These are phyloP conservation scores for Candida jianshihensis DNA, from an alignment of 805 yeast species.

Conservation along the genomic window DNA sequence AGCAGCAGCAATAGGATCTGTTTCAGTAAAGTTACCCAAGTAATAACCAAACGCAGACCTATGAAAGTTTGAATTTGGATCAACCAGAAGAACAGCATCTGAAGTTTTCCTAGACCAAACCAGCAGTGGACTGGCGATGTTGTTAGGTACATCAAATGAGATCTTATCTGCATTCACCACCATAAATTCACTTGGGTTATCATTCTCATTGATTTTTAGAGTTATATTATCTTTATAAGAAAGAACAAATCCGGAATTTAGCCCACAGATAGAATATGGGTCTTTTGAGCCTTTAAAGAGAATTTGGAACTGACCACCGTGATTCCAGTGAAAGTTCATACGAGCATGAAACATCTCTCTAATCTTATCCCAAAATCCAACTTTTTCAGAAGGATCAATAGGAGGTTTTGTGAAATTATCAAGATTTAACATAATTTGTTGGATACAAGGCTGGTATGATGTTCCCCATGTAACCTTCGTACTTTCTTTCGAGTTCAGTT, in stretches of 20 bases:
- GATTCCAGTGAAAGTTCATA: conserved; percentile 42
- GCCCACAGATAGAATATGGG: conserved; percentile 67
- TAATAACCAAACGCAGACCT: conserved; percentile 44
- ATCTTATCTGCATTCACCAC: conserved; percentile 56
- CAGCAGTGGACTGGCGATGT: conserved; percentile 43
- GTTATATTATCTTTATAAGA: conserved; percentile 59
- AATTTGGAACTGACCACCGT: conserved; percentile 46
- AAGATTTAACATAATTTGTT: conserved; percentile 67
- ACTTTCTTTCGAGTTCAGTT: conserved; percentile 46
- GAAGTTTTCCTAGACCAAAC: conserved; percentile 52
- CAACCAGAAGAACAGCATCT: conserved; percentile 39
- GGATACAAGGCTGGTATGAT: conserved; percentile 77
- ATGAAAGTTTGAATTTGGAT: conserved; percentile 34
- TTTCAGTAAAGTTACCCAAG: conserved; percentile 21
- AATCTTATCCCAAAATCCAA: conserved; percentile 93
- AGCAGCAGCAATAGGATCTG: conserved; percentile 14
- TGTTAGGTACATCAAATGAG: conserved; percentile 72
- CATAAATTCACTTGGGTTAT: conserved; percentile 62
- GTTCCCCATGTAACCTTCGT: conserved; percentile 79
- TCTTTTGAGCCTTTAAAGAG: conserved; percentile 68
- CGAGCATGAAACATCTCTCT: conserved; percentile 73
- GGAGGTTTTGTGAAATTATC: conserved; percentile 89
- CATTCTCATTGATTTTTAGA: conserved; percentile 56
- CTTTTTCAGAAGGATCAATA: conserved; percentile 72
- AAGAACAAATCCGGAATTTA: conserved; percentile 70